These are phyloP conservation scores for Magnaporthales sp. DNA, from an alignment of 2,329 filamentous ascomycete species.

Conservation along the genomic window DNA sequence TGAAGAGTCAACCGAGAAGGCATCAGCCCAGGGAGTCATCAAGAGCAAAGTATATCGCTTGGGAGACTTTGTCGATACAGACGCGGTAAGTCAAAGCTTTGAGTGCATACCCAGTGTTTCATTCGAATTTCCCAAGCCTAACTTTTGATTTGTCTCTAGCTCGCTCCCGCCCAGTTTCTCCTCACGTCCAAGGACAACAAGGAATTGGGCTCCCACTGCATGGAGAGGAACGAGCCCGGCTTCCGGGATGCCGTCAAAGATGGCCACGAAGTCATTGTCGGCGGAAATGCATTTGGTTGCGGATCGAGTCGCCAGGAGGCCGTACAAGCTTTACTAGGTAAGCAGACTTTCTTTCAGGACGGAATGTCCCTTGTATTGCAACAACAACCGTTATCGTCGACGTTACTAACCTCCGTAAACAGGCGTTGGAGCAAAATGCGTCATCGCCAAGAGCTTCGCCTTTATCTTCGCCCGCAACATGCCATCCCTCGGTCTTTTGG, in stretches of 20 bases:
- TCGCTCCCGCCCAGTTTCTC: conserved; percentile 29
- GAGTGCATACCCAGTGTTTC: no score
- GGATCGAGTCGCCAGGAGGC: conserved; percentile 36
- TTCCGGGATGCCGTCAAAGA: conserved; percentile 27
- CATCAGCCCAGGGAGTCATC: conserved; percentile 11
- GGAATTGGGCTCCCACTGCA: conserved; percentile 27
- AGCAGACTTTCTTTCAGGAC: not conserved
- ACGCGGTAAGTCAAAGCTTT: conserved; percentile 23
- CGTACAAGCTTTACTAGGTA: conserved; percentile 27
- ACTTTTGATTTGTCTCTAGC: conserved; percentile 11
- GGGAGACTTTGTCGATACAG: conserved; percentile 36
- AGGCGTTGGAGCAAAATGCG: conserved; percentile 26
- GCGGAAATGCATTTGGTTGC: conserved; percentile 34
- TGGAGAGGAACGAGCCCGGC: conserved; percentile 28
- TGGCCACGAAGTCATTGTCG: conserved; percentile 31
- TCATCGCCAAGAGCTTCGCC: conserved; percentile 33
- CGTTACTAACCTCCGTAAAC: not conserved
- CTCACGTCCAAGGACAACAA: conserved; percentile 20
- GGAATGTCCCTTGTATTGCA: not conserved
- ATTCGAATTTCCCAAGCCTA: no score
- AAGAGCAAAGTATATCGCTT: conserved; percentile 27
- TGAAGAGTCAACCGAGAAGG: not conserved
- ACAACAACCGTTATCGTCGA: no score
- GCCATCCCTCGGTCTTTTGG: conserved; percentile 33
- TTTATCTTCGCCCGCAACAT: conserved; percentile 38